These are phyloP conservation scores for Parmelia sp. DNA, from an alignment of 495 filamentous ascomycete genomes.

Conservation along the genomic window DNA sequence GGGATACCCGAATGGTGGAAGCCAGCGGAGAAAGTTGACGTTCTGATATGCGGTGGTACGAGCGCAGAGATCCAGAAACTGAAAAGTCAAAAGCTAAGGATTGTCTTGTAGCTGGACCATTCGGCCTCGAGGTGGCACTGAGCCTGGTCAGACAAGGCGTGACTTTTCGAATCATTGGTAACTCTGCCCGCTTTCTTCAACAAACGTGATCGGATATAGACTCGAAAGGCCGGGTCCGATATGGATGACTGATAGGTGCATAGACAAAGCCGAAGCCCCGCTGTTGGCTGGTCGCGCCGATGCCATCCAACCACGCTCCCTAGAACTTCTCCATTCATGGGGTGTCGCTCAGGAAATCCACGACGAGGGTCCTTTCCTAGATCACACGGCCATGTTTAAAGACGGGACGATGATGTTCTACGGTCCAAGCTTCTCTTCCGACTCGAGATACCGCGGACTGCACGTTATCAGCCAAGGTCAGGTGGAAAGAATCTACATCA, in stretches of 20 bases:
- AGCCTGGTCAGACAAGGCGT: constrained; percentile 32
- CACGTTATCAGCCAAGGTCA: constrained; percentile 38
- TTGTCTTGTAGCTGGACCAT: constrained; percentile 27
- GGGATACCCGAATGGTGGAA: constrained; percentile 29
- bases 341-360: constrained; percentile 32
- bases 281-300: constrained; percentile 32
- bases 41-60: constrained; percentile 33
- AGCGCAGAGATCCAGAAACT: background rate
- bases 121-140: constrained; percentile 28
- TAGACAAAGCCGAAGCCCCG: constrained; percentile 29
- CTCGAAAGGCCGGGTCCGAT: background rate
- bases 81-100: background rate
- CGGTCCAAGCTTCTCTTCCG: constrained; percentile 26
- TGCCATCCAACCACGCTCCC: constrained; percentile 34
- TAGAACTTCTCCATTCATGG: constrained; percentile 33
- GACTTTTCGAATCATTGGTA: constrained; percentile 32
- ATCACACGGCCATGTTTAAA: constrained; percentile 34
- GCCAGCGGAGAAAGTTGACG: constrained; percentile 31
- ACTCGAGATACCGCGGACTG: constrained; percentile 35
- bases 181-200: constrained; percentile 1
- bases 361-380: constrained; percentile 37
- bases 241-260: background rate
- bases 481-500: constrained; percentile 34
- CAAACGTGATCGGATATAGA: background rate
- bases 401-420: constrained; percentile 31